These are phyloP conservation scores for Quercus phellos DNA, from an alignment of 331 rosid species.

Conservation along the genomic window DNA sequence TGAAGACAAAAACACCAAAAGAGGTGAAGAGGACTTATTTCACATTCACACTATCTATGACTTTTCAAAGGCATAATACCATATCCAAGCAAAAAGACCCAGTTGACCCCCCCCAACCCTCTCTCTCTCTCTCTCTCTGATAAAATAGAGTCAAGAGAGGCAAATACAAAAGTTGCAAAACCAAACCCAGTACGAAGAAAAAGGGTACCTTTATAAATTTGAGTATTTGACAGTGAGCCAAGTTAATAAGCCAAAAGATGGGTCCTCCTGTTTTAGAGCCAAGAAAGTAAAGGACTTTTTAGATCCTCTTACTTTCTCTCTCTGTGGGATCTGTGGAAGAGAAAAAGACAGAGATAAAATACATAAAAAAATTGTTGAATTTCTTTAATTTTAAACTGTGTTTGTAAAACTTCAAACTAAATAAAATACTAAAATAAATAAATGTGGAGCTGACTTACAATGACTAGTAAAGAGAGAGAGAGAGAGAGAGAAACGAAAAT, in stretches of 20 bases:
- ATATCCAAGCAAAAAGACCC: slow-evolving; percentile 40
- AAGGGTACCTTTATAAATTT: slow-evolving; percentile 37
- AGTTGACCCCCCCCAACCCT: slow-evolving; percentile 27
- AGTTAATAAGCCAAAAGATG: slow-evolving; percentile 31
- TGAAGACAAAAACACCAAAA: slow-evolving; percentile 2
- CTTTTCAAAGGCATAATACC: slow-evolving; percentile 38
- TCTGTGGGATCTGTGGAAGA: slow-evolving; percentile 44
- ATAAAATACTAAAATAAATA: neutral
- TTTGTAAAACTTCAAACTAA: too few species aligned
- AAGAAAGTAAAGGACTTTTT: slow-evolving; percentile 29
- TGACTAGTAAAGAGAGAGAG: neutral
- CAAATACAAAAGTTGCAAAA: slow-evolving; percentile 24
- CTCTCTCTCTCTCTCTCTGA: slow-evolving; percentile 8
- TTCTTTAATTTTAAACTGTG: too few species aligned
- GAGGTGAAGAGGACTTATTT: neutral
- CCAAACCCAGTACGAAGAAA: slow-evolving; percentile 59
- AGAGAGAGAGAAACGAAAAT: neutral
- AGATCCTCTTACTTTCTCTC: slow-evolving; percentile 33
- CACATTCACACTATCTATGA: slow-evolving; percentile 34
- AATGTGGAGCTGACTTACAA: slow-evolving; percentile 43
- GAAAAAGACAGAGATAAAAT: slow-evolving; percentile 31
- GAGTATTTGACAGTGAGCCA: slow-evolving; percentile 34
- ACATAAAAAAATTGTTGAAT: slow-evolving; percentile 1
- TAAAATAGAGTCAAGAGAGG: slow-evolving; percentile 27
- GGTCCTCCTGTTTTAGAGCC: slow-evolving; percentile 37